Evolutionary conservation across 306 rosid genomes (phyloP).

Genomic region (Trifolium subterraneum): DNA sequence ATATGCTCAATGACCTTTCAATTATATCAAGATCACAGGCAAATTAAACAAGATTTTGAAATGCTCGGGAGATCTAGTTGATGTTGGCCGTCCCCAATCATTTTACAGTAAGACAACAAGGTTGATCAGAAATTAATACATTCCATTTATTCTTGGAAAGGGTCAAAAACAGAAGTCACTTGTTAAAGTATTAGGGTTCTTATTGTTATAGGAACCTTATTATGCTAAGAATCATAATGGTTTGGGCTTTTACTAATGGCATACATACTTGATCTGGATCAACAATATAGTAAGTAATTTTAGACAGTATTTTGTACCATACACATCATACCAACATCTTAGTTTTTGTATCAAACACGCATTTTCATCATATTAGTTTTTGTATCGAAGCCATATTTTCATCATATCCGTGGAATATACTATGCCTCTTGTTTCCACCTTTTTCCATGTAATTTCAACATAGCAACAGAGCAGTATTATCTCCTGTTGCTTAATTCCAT

Average conservation of each 20-base stretch:
- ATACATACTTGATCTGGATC: slow-evolving; percentile 13
- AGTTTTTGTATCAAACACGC: not conserved
- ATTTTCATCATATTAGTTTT: not conserved
- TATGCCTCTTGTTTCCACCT: not conserved
- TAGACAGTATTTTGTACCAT: slow-evolving; percentile 6
- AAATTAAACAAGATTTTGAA: not conserved
- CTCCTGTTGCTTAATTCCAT: not conserved
- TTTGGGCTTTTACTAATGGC: slow-evolving; percentile 4
- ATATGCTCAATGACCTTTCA: not conserved
- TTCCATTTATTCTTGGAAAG: slow-evolving; percentile 23
- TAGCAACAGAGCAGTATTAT: not conserved
- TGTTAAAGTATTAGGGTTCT: slow-evolving; percentile 9
- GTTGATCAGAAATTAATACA: not conserved
- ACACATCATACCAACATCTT: not conserved
- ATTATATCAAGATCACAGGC: not conserved
- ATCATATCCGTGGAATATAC: not conserved
- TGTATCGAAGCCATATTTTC: not conserved
- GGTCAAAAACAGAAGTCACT: slow-evolving; percentile 34
- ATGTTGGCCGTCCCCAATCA: not conserved
- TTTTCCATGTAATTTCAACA: slow-evolving; percentile 4
- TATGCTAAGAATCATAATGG: not conserved
- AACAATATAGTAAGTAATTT: not conserved
- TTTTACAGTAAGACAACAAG: slow-evolving; percentile 17
- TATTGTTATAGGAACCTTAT: slow-evolving; percentile 15
- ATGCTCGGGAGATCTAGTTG: slow-evolving; percentile 2